Evolutionary conservation across 1,284 basidiomycete species (phyloP).

Genomic region (Sparassis latifolia): DNA sequence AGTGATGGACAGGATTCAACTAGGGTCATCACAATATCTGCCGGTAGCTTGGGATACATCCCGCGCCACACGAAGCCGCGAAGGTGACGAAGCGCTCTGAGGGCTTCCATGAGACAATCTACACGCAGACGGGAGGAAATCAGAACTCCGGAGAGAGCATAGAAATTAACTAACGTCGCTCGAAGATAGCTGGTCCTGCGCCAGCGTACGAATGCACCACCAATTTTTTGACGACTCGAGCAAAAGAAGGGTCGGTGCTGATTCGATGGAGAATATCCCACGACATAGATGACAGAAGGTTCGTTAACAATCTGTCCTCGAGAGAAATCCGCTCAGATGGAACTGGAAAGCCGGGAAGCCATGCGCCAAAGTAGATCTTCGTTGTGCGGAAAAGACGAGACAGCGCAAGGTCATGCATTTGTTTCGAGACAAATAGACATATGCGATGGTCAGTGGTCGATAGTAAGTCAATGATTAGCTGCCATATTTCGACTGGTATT

Average conservation of each 20-base stretch:
- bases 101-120: slow-evolving; percentile 6
- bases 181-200: neutral
- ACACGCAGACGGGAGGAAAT: neutral
- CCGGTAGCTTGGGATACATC: neutral
- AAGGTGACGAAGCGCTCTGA: slow-evolving; percentile 4
- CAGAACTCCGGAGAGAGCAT: no score
- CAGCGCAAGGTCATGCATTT: slow-evolving; percentile 4
- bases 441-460: neutral
- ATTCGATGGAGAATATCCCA: slow-evolving; percentile 10
- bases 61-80: slow-evolving; percentile 9
- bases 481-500: slow-evolving; percentile 7
- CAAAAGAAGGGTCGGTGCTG: slow-evolving; percentile 6
- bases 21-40: slow-evolving; percentile 5
- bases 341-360: neutral
- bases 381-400: slow-evolving; percentile 3
- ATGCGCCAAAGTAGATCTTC: slow-evolving; percentile 8
- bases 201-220: slow-evolving; percentile 5
- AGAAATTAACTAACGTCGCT: slow-evolving; percentile 4
- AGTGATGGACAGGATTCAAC: slow-evolving; percentile 1
- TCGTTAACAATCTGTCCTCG: neutral
- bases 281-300: neutral
- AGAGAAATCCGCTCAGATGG: neutral
- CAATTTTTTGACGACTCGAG: slow-evolving; percentile 7
- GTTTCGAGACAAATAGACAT: slow-evolving; percentile 4
- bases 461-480: slow-evolving; percentile 1